phyloP scores from a whole-genome alignment of 148 eudicot species.

The Chenopodium album region DNA sequence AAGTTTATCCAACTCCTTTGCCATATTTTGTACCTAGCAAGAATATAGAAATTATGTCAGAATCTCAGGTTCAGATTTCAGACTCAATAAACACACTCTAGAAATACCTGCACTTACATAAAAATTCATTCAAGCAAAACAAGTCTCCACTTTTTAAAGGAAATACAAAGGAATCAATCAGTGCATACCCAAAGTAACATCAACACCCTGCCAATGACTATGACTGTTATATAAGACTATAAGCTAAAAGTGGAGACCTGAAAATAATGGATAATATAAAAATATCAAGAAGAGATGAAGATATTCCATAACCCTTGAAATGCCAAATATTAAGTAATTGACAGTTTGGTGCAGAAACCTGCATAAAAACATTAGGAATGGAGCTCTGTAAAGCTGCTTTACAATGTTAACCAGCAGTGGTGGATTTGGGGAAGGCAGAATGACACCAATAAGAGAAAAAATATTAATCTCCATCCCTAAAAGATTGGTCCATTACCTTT shows the following conservation, averaged over 20 bases:
- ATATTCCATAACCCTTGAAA: background rate
- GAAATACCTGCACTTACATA: background rate
- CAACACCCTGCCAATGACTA: background rate
- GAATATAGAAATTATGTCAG: constrained; percentile 8
- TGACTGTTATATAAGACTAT: background rate
- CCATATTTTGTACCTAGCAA: constrained; percentile 81
- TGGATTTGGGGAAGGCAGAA: background rate
- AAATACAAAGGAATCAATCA: background rate
- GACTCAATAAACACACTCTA: background rate
- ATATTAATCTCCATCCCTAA: background rate
- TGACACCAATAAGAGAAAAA: background rate
- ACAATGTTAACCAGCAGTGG: background rate
- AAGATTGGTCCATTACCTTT: background rate
- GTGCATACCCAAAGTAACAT: background rate
- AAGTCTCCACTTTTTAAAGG: background rate
- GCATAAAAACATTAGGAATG: background rate
- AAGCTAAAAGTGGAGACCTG: background rate
- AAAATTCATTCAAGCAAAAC: background rate
- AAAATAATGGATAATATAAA: background rate
- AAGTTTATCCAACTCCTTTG: constrained; percentile 65
- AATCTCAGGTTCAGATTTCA: background rate
- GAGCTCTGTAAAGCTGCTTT: background rate
- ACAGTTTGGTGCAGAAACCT: background rate
- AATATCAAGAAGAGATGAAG: background rate
- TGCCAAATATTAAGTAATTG: background rate